Conservation (phyloP, 495 filamentous ascomycete genomes). For the Aspergillus diversus region DNA sequence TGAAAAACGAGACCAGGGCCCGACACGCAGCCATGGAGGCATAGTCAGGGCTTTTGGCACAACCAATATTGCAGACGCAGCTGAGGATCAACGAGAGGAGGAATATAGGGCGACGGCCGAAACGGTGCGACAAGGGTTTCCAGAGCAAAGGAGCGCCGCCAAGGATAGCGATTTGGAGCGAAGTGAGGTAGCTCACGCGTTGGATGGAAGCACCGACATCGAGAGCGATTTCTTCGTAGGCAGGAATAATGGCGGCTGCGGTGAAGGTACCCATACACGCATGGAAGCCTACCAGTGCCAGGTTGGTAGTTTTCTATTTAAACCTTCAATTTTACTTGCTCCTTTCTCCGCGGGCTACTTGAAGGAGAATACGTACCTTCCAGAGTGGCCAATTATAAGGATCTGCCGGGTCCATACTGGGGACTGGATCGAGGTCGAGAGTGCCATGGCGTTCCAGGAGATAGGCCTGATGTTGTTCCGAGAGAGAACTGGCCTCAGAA, state of each 20-base stretch:
- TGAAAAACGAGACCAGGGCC: slow-evolving; percentile 56
- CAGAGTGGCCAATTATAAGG: slow-evolving; percentile 59
- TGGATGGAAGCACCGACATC: slow-evolving; percentile 50
- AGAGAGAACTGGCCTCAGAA: slow-evolving; percentile 26
- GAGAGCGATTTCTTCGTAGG: slow-evolving; percentile 50
- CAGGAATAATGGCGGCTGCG: slow-evolving; percentile 56
- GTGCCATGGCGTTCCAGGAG: slow-evolving; percentile 57
- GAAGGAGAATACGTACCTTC: slow-evolving; percentile 40
- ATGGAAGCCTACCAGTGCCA: slow-evolving; percentile 58
- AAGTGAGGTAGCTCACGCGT: slow-evolving; percentile 53
- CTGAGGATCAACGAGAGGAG: slow-evolving; percentile 51
- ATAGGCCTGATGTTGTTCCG: slow-evolving; percentile 48
- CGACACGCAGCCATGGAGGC: slow-evolving; percentile 49
- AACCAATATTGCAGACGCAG: slow-evolving; percentile 50
- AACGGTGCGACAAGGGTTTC: slow-evolving; percentile 58
- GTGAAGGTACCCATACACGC: slow-evolving; percentile 62
- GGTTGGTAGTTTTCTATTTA: slow-evolving; percentile 53
- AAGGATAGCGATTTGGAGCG: slow-evolving; percentile 55
- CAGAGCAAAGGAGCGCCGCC: slow-evolving; percentile 57
- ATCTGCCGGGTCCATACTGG: slow-evolving; percentile 51
- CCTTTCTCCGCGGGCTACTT: no score
- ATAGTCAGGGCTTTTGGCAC: slow-evolving; percentile 47
- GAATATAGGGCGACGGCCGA: slow-evolving; percentile 55
- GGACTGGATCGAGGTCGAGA: slow-evolving; percentile 55
- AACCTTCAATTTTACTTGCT: background rate